Evolutionary conservation across 2,329 filamentous ascomycete genomes (phyloP), one percentile per base, ranked within the genome.

Genomic region (Paecilomyces dactylethromorphus): DNA sequence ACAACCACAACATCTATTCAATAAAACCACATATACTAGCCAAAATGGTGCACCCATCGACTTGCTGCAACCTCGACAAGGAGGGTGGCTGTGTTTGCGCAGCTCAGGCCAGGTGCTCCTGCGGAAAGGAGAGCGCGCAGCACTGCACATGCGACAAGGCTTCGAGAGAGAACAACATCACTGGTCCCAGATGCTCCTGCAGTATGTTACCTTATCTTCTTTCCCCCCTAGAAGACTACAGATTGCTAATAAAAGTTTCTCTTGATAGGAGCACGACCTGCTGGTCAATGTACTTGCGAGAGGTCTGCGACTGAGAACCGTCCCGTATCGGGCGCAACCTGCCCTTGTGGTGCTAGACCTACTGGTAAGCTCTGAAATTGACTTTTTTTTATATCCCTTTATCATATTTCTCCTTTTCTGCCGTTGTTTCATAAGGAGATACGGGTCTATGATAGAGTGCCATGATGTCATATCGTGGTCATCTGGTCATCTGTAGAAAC

Each of bases 111-210:
- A 85, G 76, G 61, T 96, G 92, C 85, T 95, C 91, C 15, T 97
- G 93, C 74, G 93, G 93, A 71, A 87, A 96, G 81, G 84, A 94
- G 73, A 85, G 87, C 3, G 93, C 93, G 55, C 85, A 96, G 54
- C 82, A 92, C 74, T 97, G 93, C 84, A 89, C 81, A 62, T 97
- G 93, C 79, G 85, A 85, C 68, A 92, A 91, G 76, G 84, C 92
- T 3, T 64, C 82, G 3, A 76, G 80, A 15, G 92, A 97, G 82
- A 97, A 97, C 81, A 78, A 78, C 49, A 73, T 90, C 58, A 74
- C 80, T 6, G 91, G 91, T 6, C 82, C 90, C 45, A 83, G 90
- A 66, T 96, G 91, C 82, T 92, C 89, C 52, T 96, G 92, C 81
- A 85, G 91, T 83, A 78, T 63, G 79, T 79, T 53, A 57, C 49